phyloP scores from a whole-genome alignment of 768 basidiomycete species.

The Leccinum variicolor region DNA sequence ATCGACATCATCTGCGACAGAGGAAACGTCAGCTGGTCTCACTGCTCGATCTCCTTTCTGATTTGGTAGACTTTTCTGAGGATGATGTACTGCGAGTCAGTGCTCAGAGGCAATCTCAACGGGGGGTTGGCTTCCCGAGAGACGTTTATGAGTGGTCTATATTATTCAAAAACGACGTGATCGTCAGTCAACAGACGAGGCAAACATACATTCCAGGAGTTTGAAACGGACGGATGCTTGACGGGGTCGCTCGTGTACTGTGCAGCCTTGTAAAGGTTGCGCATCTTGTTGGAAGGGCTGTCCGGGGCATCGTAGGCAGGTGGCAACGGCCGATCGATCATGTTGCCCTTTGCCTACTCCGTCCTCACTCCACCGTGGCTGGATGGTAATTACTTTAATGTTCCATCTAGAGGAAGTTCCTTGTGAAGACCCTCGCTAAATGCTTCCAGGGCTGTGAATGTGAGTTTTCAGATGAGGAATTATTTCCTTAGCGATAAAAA shows the following conservation, averaged over 20 bases:
- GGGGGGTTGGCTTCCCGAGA: conserved; percentile 21
- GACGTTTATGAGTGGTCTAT: conserved; percentile 13
- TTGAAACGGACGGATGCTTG: conserved; percentile 6
- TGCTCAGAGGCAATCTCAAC: conserved; percentile 18
- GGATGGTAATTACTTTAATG: conserved; percentile 19
- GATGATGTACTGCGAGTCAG: conserved; percentile 15
- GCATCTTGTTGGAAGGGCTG: conserved; percentile 13
- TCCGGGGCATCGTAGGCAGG: conserved; percentile 14
- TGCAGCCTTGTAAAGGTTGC: conserved; percentile 1
- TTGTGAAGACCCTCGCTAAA: conserved; percentile 22
- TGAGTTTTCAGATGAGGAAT: neutral
- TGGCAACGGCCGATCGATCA: conserved; percentile 15
- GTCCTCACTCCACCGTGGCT: conserved; percentile 21
- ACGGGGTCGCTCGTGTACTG: neutral
- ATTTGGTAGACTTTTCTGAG: conserved; percentile 13
- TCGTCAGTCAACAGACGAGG: neutral
- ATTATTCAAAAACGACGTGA: conserved; percentile 4
- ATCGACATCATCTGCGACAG: conserved; percentile 20
- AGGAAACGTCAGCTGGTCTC: conserved; percentile 10
- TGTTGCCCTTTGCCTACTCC: conserved; percentile 17
- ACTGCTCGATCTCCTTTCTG: conserved; percentile 13
- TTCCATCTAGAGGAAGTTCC: conserved; percentile 27
- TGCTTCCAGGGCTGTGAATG: conserved; percentile 24
- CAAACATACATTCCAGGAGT: neutral
- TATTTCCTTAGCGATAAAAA: no score